Evolutionary conservation across 768 basidiomycete genomes (phyloP).

Genomic region (Leccinum ochraceum): DNA sequence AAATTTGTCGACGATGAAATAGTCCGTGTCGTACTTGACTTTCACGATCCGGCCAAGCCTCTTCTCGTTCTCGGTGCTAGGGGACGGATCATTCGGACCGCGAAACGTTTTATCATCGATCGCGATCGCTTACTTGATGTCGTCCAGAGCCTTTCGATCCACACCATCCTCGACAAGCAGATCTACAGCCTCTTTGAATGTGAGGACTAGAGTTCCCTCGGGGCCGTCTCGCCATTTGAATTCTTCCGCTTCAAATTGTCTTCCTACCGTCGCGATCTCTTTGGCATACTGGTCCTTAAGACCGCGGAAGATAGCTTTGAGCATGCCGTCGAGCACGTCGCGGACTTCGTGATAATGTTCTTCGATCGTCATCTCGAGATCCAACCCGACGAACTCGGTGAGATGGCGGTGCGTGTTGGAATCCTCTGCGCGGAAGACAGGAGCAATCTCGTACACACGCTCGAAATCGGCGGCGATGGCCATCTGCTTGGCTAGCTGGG

Average conservation of each 20-base stretch:
- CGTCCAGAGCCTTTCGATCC: constrained; percentile 74
- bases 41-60: constrained; percentile 87
- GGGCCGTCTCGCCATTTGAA: constrained; percentile 80
- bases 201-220: constrained; percentile 79
- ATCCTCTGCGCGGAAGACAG: constrained; percentile 97
- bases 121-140: constrained; percentile 69
- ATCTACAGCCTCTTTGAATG: constrained; percentile 86
- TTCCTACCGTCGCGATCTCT: constrained; percentile 80
- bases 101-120: background rate
- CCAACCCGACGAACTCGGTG: constrained; percentile 97
- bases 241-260: constrained; percentile 93
- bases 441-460: constrained; percentile 95
- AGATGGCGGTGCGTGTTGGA: constrained; percentile 97
- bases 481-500: constrained; percentile 99
- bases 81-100: constrained; percentile 6
- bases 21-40: constrained; percentile 95
- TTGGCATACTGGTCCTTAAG: constrained; percentile 72
- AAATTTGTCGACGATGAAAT: constrained; percentile 99
- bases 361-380: constrained; percentile 98
- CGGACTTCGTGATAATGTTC: constrained; percentile 99
- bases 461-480: constrained; percentile 98
- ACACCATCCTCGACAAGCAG: constrained; percentile 87
- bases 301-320: constrained; percentile 84
- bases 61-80: constrained; percentile 94
- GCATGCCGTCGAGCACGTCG: constrained; percentile 85